These are phyloP conservation scores for Mycena vitilis DNA, from an alignment of 768 basidiomycete species.

Conservation along the genomic window DNA sequence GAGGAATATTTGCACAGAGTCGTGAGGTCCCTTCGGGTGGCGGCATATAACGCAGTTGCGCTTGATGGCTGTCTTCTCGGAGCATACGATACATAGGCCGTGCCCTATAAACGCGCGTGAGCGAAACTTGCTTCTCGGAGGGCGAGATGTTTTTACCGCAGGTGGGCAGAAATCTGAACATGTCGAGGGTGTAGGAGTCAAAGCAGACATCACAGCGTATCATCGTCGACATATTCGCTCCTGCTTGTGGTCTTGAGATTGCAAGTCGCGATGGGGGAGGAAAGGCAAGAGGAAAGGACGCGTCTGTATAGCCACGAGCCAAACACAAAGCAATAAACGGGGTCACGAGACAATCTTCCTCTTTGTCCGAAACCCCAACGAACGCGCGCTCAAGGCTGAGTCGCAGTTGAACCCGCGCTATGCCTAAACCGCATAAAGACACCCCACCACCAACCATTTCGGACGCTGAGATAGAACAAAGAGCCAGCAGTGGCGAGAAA, in stretches of 20 bases:
- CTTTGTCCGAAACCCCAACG: too few relatives aligned
- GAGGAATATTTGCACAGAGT: slow-evolving; percentile 29
- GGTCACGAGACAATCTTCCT: too few relatives aligned
- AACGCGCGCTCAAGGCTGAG: too few relatives aligned
- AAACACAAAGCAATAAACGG: too few relatives aligned
- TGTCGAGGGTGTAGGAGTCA: slow-evolving; percentile 20
- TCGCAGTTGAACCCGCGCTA: too few relatives aligned
- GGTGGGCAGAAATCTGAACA: slow-evolving; percentile 31
- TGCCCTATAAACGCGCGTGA: slow-evolving; percentile 22
- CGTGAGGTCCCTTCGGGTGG: slow-evolving; percentile 25
- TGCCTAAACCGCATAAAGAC: too few relatives aligned
- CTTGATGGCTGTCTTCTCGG: slow-evolving; percentile 19
- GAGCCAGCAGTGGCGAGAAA: neutral
- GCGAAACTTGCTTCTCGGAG: neutral
- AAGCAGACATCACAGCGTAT: slow-evolving; percentile 32
- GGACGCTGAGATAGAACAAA: neutral
- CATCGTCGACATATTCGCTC: neutral
- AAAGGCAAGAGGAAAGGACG: too few relatives aligned
- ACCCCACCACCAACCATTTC: too few relatives aligned
- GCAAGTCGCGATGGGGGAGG: too few relatives aligned
- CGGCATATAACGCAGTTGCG: slow-evolving; percentile 34
- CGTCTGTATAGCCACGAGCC: too few relatives aligned
- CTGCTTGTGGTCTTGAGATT: too few relatives aligned
- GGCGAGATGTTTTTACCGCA: slow-evolving; percentile 19
- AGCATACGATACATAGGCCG: slow-evolving; percentile 33